A percentile compares a stretch with the other conserved stretches of the same genome.
Evolutionary conservation across 2,329 filamentous ascomycete genomes (phyloP).

Genomic region (Kalaharituber pfeilii): DNA sequence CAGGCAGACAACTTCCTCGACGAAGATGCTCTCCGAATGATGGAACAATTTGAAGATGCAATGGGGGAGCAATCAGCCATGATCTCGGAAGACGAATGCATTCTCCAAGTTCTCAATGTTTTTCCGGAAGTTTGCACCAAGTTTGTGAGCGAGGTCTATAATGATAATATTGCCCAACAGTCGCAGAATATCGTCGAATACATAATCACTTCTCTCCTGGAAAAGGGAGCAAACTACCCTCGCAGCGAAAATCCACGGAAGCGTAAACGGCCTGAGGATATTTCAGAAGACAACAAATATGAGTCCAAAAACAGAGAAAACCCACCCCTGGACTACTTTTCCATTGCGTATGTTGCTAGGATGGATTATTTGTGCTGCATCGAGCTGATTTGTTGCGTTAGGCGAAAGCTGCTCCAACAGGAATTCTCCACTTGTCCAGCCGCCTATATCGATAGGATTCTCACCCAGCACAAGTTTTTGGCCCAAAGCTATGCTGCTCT

Average conservation of each 20-base stretch:
- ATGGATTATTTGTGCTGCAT: background rate
- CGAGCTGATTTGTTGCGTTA: too few relatives aligned
- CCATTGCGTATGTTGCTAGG: background rate
- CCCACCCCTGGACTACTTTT: background rate
- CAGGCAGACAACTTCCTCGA: background rate
- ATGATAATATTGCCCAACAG: conserved; percentile 16
- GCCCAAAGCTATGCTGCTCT: conserved; percentile 24
- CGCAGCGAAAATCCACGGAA: conserved; percentile 27
- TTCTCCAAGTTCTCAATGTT: conserved; percentile 28
- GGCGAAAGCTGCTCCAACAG: conserved; percentile 23
- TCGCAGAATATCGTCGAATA: conserved; percentile 24
- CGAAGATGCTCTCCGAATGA: background rate
- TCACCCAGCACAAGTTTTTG: conserved; percentile 24
- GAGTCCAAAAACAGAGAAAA: conserved; percentile 14
- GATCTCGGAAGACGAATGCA: conserved; percentile 19
- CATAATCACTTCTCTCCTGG: conserved; percentile 31
- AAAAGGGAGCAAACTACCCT: conserved; percentile 29
- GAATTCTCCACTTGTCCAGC: conserved; percentile 28
- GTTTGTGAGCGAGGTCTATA: conserved; percentile 29
- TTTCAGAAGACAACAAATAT: conserved; percentile 26
- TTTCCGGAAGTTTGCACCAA: conserved; percentile 34
- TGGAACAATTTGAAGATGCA: background rate
- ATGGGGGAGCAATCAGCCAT: background rate
- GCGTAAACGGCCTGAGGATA: conserved; percentile 25
- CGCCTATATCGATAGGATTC: conserved; percentile 26